phyloP scores from a whole-genome alignment of 805 yeast species.

The Blastobotrys robertii region DNA sequence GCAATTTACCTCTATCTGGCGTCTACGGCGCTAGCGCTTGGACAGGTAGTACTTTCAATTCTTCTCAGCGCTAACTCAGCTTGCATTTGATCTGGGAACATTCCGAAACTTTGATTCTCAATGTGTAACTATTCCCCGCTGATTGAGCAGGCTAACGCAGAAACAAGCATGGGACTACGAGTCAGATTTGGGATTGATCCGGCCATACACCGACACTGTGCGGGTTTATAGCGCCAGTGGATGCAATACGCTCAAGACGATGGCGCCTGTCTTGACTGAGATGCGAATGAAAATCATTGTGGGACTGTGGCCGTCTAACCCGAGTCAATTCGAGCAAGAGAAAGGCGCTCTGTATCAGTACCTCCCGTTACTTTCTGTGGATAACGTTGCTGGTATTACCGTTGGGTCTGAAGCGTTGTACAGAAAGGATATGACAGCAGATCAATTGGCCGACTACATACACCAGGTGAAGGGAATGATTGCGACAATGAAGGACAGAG shows the following conservation, averaged over 20 bases:
- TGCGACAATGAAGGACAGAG: conserved; percentile 55
- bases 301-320: conserved; percentile 94
- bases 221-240: conserved; percentile 91
- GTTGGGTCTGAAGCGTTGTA: conserved; percentile 96
- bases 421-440: conserved; percentile 76
- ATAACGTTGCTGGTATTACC: conserved; percentile 60
- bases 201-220: conserved; percentile 51
- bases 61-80: no score
- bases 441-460: conserved; percentile 61
- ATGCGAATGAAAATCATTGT: conserved; percentile 68
- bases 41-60: no score
- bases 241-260: conserved; percentile 75
- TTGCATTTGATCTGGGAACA: no score
- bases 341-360: conserved; percentile 57
- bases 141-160: no score
- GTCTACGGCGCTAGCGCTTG: no score
- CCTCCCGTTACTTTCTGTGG: conserved; percentile 57
- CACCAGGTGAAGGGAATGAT: conserved; percentile 50
- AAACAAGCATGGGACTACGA: conserved; percentile 58
- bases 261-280: conserved; percentile 80
- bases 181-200: conserved; percentile 52
- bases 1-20: no score
- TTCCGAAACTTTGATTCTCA: no score
- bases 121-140: no score
- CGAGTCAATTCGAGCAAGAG: conserved; percentile 65